phyloP scores from a whole-genome alignment of 139 green algal genomes.

The Tetradesmus obliquus region DNA sequence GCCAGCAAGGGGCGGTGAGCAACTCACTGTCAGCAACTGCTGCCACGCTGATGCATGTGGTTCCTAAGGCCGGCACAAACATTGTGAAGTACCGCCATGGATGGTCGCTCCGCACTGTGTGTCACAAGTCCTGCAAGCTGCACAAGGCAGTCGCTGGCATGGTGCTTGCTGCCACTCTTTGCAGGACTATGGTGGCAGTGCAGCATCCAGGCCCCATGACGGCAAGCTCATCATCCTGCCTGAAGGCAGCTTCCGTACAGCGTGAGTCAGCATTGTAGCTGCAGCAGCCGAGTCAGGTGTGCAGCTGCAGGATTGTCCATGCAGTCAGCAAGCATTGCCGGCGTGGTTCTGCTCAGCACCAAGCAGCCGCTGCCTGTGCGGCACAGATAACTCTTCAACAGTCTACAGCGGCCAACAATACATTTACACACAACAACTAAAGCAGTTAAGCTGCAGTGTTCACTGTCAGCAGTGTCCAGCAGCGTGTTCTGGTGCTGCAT shows the following conservation, averaged over 20 bases:
- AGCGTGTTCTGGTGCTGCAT: conserved; percentile 39
- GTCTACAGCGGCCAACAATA: not conserved
- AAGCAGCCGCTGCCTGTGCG: too few species aligned
- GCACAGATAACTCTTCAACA: too few species aligned
- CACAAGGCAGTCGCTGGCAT: not conserved
- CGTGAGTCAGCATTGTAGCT: conserved; percentile 35
- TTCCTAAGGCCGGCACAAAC: too few species aligned
- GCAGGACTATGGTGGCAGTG: not conserved
- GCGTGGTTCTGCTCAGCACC: not conserved
- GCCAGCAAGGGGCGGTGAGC: not conserved
- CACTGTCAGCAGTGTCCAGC: not conserved
- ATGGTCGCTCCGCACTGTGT: too few species aligned
- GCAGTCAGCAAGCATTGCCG: not conserved
- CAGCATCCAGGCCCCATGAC: not conserved
- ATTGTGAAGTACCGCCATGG: too few species aligned
- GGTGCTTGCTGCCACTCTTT: not conserved
- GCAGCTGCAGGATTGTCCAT: not conserved
- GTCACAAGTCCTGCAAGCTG: not conserved
- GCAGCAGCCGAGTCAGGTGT: not conserved
- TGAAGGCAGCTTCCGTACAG: conserved; percentile 46
- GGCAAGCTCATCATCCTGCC: conserved; percentile 47
- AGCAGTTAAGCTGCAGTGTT: not conserved
- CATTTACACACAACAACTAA: not conserved
- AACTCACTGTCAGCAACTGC: not conserved
- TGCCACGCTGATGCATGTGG: not conserved